Conservation (phyloP, 139 green algal genomes). For the Diplosphaera chodatii region DNA sequence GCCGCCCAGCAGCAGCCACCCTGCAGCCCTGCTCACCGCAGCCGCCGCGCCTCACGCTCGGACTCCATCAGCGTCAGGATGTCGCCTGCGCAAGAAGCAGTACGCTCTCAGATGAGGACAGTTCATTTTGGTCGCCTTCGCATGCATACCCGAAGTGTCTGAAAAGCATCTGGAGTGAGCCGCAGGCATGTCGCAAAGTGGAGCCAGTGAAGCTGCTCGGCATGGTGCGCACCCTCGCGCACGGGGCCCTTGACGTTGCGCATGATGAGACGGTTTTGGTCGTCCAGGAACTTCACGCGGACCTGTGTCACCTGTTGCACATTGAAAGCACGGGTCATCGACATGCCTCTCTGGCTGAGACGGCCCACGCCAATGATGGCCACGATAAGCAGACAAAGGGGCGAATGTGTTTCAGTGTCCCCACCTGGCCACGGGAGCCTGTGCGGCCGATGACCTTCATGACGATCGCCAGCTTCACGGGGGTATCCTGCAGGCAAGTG, state of each 20-base stretch:
- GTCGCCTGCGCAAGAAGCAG: constrained; percentile 87
- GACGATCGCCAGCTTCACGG: constrained; percentile 96
- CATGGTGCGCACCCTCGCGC: constrained; percentile 72
- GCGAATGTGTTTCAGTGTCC: too few species aligned
- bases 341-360: too few species aligned
- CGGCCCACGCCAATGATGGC: too few species aligned
- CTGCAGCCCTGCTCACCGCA: constrained; percentile 56
- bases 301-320: constrained; percentile 97
- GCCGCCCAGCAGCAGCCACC: too few species aligned
- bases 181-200: too few species aligned
- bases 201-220: too few species aligned
- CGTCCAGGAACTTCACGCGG: constrained; percentile 98
- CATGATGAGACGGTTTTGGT: constrained; percentile 98
- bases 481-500: constrained; percentile 59
- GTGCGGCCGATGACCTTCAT: constrained; percentile 99
- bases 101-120: too few species aligned
- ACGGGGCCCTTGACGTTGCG: constrained; percentile 99
- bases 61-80: constrained; percentile 98
- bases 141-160: too few species aligned
- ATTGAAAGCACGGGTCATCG: too few species aligned
- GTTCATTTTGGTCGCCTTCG: too few species aligned
- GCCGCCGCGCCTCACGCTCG: constrained; percentile 93
- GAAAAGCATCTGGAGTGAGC: too few species aligned
- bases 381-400: too few species aligned
- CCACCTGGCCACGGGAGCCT: constrained; percentile 94